phyloP scores from a whole-genome alignment of 2,329 filamentous ascomycete species.

The Xylariaceae sp. region DNA sequence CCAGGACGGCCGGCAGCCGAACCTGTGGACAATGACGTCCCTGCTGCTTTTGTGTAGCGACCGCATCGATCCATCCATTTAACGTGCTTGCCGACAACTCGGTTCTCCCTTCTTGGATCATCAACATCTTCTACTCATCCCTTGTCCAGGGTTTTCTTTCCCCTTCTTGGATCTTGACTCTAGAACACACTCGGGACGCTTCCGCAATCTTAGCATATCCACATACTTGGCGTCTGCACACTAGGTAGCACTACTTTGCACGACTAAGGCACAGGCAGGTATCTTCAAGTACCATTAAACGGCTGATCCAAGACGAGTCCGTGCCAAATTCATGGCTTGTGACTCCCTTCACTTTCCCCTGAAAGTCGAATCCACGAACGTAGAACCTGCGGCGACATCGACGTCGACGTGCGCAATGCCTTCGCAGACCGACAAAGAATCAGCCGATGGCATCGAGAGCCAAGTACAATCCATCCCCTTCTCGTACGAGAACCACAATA shows the following conservation, averaged over 20 bases:
- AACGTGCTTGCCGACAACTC: too few species aligned
- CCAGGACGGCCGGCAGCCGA: background rate
- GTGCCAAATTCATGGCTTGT: too few species aligned
- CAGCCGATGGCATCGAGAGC: constrained; percentile 33
- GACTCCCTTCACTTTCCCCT: background rate
- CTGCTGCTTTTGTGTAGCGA: background rate
- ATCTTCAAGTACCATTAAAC: too few species aligned
- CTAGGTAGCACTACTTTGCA: too few species aligned
- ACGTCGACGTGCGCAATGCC: constrained; percentile 14
- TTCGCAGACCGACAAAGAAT: constrained; percentile 12
- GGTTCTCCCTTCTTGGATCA: too few species aligned
- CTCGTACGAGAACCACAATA: constrained; percentile 72
- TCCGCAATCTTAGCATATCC: constrained; percentile 10
- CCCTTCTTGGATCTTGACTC: too few species aligned
- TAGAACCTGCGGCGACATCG: background rate
- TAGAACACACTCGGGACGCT: constrained; percentile 3
- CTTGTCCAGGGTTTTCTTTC: too few species aligned
- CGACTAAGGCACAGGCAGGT: too few species aligned
- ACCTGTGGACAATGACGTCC: background rate
- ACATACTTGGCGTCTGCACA: constrained; percentile 9
- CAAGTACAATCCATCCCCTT: constrained; percentile 65
- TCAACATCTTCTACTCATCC: too few species aligned
- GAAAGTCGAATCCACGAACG: background rate
- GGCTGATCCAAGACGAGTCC: too few species aligned
- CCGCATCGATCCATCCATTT: too few species aligned